A percentile compares a stretch with the other conserved stretches of the same genome.
Conservation (phyloP, 441 rosid genomes). For the Croton setiger region DNA sequence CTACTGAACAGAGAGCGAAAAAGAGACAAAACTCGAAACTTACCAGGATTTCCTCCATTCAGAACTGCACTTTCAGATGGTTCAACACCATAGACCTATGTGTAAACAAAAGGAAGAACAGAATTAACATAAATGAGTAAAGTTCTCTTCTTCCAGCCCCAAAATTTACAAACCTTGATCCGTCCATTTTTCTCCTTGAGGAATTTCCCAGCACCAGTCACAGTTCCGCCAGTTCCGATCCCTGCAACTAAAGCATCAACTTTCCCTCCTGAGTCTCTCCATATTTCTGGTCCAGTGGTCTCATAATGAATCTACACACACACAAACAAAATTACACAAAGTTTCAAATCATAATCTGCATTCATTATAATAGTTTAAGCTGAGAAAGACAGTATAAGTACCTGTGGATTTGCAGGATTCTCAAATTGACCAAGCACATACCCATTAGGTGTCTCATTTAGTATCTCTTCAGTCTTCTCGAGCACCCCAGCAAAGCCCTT, state of each 20-base stretch:
- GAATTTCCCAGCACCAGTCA: conserved; percentile 67
- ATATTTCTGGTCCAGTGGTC: conserved; percentile 87
- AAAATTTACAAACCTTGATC: conserved; percentile 45
- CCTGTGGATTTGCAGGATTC: conserved; percentile 69
- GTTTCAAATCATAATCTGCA: background rate
- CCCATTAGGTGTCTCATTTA: conserved; percentile 52
- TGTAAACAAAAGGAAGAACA: conserved; percentile 2
- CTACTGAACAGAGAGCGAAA: background rate
- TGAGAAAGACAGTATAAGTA: conserved; percentile 8
- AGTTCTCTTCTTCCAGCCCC: background rate
- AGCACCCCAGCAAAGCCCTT: conserved; percentile 42
- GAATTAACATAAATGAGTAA: background rate
- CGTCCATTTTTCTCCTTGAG: conserved; percentile 74
- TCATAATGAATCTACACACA: conserved; percentile 60
- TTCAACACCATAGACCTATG: conserved; percentile 64
- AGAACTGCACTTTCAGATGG: conserved; percentile 71
- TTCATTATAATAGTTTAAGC: background rate
- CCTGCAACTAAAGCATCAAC: conserved; percentile 64
- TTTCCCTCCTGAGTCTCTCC: conserved; percentile 72
- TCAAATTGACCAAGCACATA: conserved; percentile 45
- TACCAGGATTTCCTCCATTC: conserved; percentile 67
- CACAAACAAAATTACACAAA: background rate
- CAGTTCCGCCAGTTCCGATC: conserved; percentile 81
- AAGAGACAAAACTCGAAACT: background rate
- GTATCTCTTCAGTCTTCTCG: conserved; percentile 52